Evolutionary conservation across 768 basidiomycete genomes (phyloP).

Genomic region (Boletus pseudopeckii): DNA sequence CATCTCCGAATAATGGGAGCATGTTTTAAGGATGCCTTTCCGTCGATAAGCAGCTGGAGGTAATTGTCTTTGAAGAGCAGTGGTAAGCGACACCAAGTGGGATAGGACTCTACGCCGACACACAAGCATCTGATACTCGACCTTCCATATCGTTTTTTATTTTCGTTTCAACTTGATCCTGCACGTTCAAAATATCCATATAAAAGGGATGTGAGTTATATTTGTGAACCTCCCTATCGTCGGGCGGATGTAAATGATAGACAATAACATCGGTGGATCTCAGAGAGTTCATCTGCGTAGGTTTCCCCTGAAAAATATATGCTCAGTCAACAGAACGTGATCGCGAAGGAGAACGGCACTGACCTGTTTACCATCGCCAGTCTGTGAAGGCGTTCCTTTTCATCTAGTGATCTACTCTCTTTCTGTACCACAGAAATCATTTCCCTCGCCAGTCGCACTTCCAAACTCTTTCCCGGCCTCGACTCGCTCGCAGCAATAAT

Average conservation of each 20-base stretch:
- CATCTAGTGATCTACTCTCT: constrained; percentile 53
- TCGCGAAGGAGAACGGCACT: constrained; percentile 22
- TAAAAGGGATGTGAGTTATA: neutral
- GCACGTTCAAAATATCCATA: neutral
- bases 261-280: neutral
- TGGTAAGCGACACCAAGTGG: neutral
- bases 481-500: constrained; percentile 62
- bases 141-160: neutral
- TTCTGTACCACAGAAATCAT: constrained; percentile 68
- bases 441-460: constrained; percentile 76
- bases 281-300: constrained; percentile 11
- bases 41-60: neutral
- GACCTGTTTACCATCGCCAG: constrained; percentile 77
- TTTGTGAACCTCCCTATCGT: neutral
- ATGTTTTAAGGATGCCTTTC: constrained; percentile 13
- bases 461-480: constrained; percentile 53
- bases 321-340: neutral
- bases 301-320: constrained; percentile 20
- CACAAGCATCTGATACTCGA: neutral
- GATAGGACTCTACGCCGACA: too few species aligned
- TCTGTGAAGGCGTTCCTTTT: constrained; percentile 62
- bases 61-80: neutral
- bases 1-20: constrained; percentile 49
- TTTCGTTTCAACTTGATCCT: neutral
- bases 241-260: too few species aligned